Conservation (phyloP, 2,329 filamentous ascomycete genomes). For the Berkeleyomyces rouxiae region DNA sequence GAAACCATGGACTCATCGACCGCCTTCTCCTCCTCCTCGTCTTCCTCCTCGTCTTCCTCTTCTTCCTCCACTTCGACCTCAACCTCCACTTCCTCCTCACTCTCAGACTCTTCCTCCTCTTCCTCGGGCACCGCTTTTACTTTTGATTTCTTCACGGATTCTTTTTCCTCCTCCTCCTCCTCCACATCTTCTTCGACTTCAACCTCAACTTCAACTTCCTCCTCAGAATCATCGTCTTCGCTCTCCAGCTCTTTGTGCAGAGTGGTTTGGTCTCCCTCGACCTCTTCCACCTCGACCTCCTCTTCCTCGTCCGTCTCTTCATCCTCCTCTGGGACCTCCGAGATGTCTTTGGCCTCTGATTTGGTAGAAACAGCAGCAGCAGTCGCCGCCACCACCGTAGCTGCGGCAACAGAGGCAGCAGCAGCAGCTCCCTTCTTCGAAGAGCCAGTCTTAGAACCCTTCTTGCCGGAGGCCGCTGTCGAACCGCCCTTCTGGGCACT, state of each 20-base stretch:
- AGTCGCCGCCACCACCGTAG: background rate
- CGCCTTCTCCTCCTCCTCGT: slow-evolving; percentile 6
- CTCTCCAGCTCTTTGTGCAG: slow-evolving; percentile 31
- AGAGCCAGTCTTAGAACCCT: background rate
- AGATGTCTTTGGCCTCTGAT: background rate
- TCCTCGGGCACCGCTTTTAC: background rate
- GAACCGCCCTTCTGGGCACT: slow-evolving; percentile 52
- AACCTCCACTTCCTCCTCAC: slow-evolving; percentile 19
- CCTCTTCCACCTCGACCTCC: background rate
- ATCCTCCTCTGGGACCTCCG: slow-evolving; percentile 6
- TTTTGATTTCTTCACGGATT: background rate
- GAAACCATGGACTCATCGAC: slow-evolving; percentile 10
- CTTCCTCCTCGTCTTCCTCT: slow-evolving; percentile 29
- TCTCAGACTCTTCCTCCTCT: slow-evolving; percentile 10
- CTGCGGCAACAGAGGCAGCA: background rate
- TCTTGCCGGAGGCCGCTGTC: slow-evolving; percentile 35
- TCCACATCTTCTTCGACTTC: slow-evolving; percentile 2
- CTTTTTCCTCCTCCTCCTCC: background rate
- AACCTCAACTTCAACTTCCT: slow-evolving; percentile 1
- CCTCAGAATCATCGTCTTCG: background rate
- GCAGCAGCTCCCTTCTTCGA: slow-evolving; percentile 8
- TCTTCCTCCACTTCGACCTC: slow-evolving; percentile 30
- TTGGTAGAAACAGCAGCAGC: background rate
- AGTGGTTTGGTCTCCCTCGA: slow-evolving; percentile 30
- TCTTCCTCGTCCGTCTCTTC: slow-evolving; percentile 2